phyloP scores from a whole-genome alignment of 306 rosid species.

The Potentilla sterilis region DNA sequence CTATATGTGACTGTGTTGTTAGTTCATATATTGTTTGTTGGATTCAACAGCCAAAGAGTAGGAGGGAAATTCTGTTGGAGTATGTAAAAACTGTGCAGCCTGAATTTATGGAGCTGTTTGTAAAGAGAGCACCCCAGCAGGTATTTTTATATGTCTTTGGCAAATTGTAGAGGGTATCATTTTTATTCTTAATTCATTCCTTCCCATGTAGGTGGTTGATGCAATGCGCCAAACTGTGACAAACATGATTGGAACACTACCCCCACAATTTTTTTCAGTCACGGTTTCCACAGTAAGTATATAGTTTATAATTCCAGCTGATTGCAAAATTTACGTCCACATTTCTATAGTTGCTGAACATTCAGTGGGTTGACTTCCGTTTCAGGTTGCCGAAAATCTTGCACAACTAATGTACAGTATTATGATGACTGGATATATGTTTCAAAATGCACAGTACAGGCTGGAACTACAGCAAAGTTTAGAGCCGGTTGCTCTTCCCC shows the following conservation, averaged over 20 bases:
- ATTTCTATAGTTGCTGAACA: not conserved
- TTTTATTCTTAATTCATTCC: not conserved
- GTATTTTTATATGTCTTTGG: constrained; percentile 30
- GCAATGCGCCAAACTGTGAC: constrained; percentile 99
- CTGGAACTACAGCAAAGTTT: constrained; percentile 91
- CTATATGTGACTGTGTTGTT: not conserved
- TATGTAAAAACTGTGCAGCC: constrained; percentile 95
- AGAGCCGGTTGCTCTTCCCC: constrained; percentile 93
- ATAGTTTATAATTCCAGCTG: not conserved
- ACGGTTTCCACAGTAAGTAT: constrained; percentile 76
- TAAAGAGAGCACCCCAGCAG: constrained; percentile 93
- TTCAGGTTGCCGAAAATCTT: constrained; percentile 96
- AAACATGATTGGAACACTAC: constrained; percentile 95
- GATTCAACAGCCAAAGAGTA: constrained; percentile 64
- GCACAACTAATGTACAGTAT: constrained; percentile 99
- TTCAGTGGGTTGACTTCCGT: constrained; percentile 24
- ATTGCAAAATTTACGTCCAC: not conserved
- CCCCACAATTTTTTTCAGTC: constrained; percentile 89
- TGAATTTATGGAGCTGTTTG: constrained; percentile 96
- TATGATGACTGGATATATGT: constrained; percentile 98
- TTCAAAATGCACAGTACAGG: constrained; percentile 89
- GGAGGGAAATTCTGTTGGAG: constrained; percentile 91
- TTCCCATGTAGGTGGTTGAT: constrained; percentile 69
- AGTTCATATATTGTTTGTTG: constrained; percentile 13
- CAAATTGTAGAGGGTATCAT: not conserved